phyloP scores from a whole-genome alignment of 306 rosid genomes.

The Geum urbanum region DNA sequence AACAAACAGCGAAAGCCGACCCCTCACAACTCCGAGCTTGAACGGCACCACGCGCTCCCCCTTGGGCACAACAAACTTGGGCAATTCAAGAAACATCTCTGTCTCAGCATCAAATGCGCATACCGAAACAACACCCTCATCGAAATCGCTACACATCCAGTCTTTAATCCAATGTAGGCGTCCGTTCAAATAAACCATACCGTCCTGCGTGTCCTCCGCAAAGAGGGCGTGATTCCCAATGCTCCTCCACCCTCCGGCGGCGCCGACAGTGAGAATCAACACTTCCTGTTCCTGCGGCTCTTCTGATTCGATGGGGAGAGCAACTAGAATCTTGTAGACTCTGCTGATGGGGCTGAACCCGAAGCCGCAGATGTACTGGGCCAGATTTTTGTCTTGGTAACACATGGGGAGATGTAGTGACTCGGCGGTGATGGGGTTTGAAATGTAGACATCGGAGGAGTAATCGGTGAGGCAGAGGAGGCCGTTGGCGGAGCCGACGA shows the following conservation, averaged over 20 bases:
- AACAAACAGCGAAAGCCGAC: background rate
- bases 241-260: background rate
- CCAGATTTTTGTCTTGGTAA: no score
- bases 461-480: background rate
- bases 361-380: background rate
- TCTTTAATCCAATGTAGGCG: background rate
- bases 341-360: background rate
- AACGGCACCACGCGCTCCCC: no score
- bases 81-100: background rate
- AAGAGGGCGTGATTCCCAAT: background rate
- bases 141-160: no score
- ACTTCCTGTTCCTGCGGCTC: background rate
- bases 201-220: background rate
- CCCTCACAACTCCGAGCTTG: background rate
- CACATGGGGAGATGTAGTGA: background rate
- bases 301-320: no score
- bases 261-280: background rate
- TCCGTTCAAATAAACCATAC: background rate
- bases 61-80: background rate
- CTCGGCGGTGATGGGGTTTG: background rate
- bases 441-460: background rate
- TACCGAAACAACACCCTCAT: background rate
- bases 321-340: background rate
- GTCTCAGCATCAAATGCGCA: background rate
- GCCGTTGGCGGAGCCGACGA: background rate